A percentile compares a stretch with the other conserved stretches of the same genome.
phyloP scores from a whole-genome alignment of 2,329 filamentous ascomycete genomes.

The Ceratocystiopsis minuta region DNA sequence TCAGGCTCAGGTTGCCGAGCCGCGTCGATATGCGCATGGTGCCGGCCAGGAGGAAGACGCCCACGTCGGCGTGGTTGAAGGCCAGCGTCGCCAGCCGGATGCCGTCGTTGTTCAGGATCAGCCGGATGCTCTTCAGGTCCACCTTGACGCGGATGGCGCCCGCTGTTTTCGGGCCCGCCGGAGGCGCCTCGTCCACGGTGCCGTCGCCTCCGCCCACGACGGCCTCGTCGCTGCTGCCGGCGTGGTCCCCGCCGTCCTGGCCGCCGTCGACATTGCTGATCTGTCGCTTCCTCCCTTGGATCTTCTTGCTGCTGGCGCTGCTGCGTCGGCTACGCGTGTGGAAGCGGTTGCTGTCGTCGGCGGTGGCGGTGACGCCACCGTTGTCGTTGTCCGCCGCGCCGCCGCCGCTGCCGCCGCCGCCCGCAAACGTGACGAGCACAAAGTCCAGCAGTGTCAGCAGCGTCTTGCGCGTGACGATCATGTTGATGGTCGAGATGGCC shows the following conservation, averaged over 20 bases:
- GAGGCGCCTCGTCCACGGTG: constrained; percentile 16
- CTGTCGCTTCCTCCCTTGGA: neutral
- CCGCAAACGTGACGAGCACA: constrained; percentile 74
- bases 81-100: constrained; percentile 85
- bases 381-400: constrained; percentile 13
- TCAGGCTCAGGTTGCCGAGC: constrained; percentile 70
- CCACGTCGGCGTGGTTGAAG: constrained; percentile 80
- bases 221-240: constrained; percentile 13
- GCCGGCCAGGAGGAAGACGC: constrained; percentile 69
- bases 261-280: constrained; percentile 17
- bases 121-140: constrained; percentile 77
- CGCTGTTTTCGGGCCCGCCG: too few species aligned
- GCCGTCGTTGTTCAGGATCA: constrained; percentile 95
- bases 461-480: constrained; percentile 86
- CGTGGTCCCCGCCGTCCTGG: neutral
- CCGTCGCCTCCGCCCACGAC: neutral
- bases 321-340: too few species aligned
- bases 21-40: constrained; percentile 77
- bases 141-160: constrained; percentile 88
- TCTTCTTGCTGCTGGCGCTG: too few species aligned
- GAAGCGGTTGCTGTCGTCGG: neutral
- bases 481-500: constrained; percentile 83
- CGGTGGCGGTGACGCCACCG: constrained; percentile 20
- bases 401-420: constrained; percentile 32
- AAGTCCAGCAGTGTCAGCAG: constrained; percentile 87